Base-by-base conservation (phyloP, 164 flowering plant genomes). In the Dillenia turbinata region DNA sequence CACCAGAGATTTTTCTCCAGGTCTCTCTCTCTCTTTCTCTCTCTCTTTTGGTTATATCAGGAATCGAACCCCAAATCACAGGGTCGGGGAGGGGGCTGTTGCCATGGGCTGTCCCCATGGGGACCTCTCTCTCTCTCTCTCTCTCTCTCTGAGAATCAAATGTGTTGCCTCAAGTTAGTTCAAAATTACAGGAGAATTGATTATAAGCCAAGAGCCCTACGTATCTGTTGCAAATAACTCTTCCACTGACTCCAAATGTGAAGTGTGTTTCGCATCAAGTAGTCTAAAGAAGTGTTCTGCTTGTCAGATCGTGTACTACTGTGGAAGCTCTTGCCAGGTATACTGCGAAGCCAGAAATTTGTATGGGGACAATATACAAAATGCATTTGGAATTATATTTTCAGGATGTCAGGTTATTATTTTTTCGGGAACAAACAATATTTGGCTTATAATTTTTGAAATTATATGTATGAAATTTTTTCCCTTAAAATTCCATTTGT, bases 261-360 rank as follows among this genome's bases (percentile, higher is more conserved):
- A 94, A 45, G 80, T 83, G 55, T 94, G 98, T 69, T 90, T 89
- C 62, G 44, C 73, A 8, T 69, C 82, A 15, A 59, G 52, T 40
- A 80, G 72, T 60, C 83, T 89, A 47, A 90, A 85, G 69, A 90
- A 79, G 71, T 94, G 98, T 77, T 86, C 98, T 0, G 84, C 78
- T 63, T 94, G 98, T 66, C 89, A 83, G 52, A 76, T 79, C 54
- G 87, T 81, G 13, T 90, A 83, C 83, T 94, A 94, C 61, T 94
- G 98, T 67, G 87, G 95, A 52, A 85, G 77, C 65, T 33, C 72
- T 15, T 94, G 98, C 76, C 98, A 94, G 97, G 98, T 90, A 74
- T 53, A n/a, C 8, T 16, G 7, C 22, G 26, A 48, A 10, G 9
- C 8, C 52, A 45, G 12, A 60, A 6, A 49, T 14, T 13, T 12